Evolutionary conservation across 2,329 filamentous ascomycete genomes (phyloP).

Genomic region (Elsinoe fawcettii): DNA sequence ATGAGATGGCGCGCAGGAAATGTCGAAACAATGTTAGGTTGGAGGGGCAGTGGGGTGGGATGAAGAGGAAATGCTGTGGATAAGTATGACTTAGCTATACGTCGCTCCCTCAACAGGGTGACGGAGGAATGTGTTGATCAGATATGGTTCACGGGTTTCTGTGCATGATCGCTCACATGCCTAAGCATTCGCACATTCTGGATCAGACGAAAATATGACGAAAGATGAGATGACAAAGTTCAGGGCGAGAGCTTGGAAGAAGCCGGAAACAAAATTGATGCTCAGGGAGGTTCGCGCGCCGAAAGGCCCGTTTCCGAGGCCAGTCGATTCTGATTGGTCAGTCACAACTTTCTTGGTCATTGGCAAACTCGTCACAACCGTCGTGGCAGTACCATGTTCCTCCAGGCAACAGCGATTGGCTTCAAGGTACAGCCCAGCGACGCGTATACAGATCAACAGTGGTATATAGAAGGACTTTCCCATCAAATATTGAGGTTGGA

Average conservation of each 20-base stretch:
- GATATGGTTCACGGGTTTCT: neutral
- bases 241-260: constrained; percentile 1
- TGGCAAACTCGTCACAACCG: neutral
- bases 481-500: neutral
- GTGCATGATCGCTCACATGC: constrained; percentile 1
- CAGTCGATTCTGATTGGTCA: neutral
- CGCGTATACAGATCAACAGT: constrained; percentile 3
- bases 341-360: neutral
- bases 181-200: neutral
- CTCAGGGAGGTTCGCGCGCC: neutral
- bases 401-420: constrained; percentile 6
- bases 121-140: neutral
- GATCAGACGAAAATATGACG: neutral
- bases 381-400: neutral
- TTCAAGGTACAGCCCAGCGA: neutral
- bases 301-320: neutral
- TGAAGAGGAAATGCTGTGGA: neutral
- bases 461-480: neutral
- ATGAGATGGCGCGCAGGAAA: neutral
- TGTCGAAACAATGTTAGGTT: neutral
- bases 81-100: constrained; percentile 1
- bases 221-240: neutral
- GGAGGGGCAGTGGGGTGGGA: neutral
- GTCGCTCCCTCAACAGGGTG: neutral
- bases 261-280: neutral